phyloP scores from a whole-genome alignment of 2,329 filamentous ascomycete genomes.

The Colletotrichum sublineola region DNA sequence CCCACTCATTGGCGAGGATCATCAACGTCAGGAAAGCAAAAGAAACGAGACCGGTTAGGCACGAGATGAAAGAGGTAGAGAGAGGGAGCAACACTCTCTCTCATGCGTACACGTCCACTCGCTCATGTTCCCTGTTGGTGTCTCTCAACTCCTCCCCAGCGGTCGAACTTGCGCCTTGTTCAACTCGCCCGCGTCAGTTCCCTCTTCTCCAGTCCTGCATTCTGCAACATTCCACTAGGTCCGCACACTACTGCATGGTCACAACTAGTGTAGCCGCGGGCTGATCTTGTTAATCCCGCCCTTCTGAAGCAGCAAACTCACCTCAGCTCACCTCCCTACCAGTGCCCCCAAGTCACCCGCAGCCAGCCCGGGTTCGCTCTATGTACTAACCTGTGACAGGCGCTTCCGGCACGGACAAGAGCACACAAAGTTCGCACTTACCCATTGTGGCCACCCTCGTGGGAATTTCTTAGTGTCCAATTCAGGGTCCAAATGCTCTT shows the following conservation, averaged over 20 bases:
- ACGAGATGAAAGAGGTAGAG: neutral
- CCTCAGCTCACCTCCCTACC: neutral
- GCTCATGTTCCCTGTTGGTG: neutral
- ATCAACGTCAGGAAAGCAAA: slow-evolving; percentile 26
- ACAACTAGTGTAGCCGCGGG: neutral
- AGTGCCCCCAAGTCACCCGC: slow-evolving; percentile 5
- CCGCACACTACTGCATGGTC: slow-evolving; percentile 31
- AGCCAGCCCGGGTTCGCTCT: neutral
- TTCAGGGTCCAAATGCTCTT: slow-evolving; percentile 33
- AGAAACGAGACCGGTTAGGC: slow-evolving; percentile 1
- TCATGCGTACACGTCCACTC: too few species aligned
- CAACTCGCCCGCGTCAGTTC: slow-evolving; percentile 8
- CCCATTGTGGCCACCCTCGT: slow-evolving; percentile 11
- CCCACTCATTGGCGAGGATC: slow-evolving; percentile 15
- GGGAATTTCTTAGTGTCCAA: neutral
- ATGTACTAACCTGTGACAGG: neutral
- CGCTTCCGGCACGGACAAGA: neutral
- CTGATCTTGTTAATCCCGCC: slow-evolving; percentile 25
- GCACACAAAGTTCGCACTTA: slow-evolving; percentile 20
- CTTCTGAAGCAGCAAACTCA: slow-evolving; percentile 6
- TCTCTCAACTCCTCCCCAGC: neutral
- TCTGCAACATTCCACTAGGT: slow-evolving; percentile 30
- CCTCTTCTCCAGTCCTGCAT: slow-evolving; percentile 22
- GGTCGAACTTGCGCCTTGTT: neutral
- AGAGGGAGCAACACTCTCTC: neutral